These are phyloP conservation scores for Prototheca wickerhamii DNA, from an alignment of 163 green algal genomes.

Conservation along the genomic window DNA sequence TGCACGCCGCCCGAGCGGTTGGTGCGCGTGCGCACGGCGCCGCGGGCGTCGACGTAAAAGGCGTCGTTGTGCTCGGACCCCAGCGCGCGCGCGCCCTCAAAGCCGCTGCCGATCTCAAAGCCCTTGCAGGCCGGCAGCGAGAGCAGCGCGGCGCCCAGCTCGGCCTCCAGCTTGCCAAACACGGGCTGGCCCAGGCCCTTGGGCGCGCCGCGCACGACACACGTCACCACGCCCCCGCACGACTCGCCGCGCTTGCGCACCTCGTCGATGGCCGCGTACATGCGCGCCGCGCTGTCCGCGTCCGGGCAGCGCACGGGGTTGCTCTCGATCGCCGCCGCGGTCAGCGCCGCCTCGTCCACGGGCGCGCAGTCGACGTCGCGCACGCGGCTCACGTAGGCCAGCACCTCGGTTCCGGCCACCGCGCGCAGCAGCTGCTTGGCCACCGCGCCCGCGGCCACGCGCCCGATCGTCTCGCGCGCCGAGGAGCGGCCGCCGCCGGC, in stretches of 20 bases:
- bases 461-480: conserved; percentile 93
- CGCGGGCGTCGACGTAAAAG: conserved; percentile 76
- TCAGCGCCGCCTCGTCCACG: conserved; percentile 77
- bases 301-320: conserved; percentile 98
- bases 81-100: conserved; percentile 70
- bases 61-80: conserved; percentile 96
- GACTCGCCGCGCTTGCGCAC: conserved; percentile 84
- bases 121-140: conserved; percentile 88
- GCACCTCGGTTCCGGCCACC: conserved; percentile 62
- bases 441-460: conserved; percentile 90
- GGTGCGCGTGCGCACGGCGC: conserved; percentile 75
- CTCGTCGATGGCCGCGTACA: conserved; percentile 94
- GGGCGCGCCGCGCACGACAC: conserved; percentile 76
- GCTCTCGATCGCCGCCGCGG: conserved; percentile 83
- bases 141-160: conserved; percentile 93
- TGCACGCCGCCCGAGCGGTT: conserved; percentile 89
- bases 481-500: conserved; percentile 88
- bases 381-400: conserved; percentile 89
- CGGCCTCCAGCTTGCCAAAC: conserved; percentile 98
- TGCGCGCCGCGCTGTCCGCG: conserved; percentile 66
- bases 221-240: conserved; percentile 94
- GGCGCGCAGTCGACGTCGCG: conserved; percentile 60
- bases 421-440: conserved; percentile 93
- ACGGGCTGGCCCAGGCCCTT: conserved; percentile 86
- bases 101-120: conserved; percentile 97